Conservation (phyloP, 225 moss, liverwort and hornwort genomes). For the Marchantia polymorpha region DNA sequence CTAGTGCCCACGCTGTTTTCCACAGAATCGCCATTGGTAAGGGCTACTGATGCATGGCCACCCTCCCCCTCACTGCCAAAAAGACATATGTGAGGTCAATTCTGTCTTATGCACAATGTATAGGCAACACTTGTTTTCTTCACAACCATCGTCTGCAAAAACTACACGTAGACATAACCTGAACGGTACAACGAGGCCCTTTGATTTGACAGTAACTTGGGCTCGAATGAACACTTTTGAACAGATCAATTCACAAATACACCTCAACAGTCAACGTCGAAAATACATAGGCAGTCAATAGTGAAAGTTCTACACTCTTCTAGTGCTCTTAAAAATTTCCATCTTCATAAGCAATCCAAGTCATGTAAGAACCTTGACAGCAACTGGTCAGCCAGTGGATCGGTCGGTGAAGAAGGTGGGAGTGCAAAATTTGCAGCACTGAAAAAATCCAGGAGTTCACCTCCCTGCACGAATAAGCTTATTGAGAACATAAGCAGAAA, state of each 20-base stretch:
- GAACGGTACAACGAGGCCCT: neutral
- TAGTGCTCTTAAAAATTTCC: neutral
- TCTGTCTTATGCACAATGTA: too few relatives aligned
- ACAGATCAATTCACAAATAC: neutral
- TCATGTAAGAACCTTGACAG: constrained; percentile 53
- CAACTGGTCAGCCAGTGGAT: constrained; percentile 57
- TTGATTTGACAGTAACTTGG: neutral
- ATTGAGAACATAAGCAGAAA: constrained; percentile 14
- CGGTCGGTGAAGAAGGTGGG: constrained; percentile 42
- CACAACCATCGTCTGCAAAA: neutral
- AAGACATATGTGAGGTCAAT: neutral
- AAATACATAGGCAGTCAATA: neutral
- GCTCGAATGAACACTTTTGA: too few relatives aligned
- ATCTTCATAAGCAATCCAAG: constrained; percentile 20
- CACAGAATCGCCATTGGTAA: constrained; percentile 42
- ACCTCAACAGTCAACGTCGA: neutral
- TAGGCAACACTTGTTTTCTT: too few relatives aligned
- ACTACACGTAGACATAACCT: neutral
- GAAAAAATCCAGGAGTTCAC: constrained; percentile 65
- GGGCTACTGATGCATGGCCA: constrained; percentile 36
- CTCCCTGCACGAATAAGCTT: constrained; percentile 53
- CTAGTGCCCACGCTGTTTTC: constrained; percentile 40
- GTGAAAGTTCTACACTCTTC: neutral
- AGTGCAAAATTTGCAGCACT: constrained; percentile 41
- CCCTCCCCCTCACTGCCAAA: constrained; percentile 60